Percentiles rank a stretch among this genome's conserved stretches.
Evolutionary conservation across 805 yeast genomes (phyloP).

Genomic region (Lachancea quebecensis): DNA sequence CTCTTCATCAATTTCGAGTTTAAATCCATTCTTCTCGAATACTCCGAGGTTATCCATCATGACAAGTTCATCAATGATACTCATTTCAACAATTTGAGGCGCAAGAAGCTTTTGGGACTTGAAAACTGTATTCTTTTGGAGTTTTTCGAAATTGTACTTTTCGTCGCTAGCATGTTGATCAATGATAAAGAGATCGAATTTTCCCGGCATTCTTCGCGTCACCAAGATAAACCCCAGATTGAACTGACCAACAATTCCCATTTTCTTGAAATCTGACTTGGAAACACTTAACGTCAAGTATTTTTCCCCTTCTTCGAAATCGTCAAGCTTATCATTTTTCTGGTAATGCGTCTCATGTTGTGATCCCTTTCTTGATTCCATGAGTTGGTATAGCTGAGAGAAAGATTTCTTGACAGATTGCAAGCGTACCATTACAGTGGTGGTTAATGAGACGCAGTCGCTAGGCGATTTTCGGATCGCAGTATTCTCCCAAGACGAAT

Average conservation of each 20-base stretch:
- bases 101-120: conserved; percentile 64
- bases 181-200: conserved; percentile 66
- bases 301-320: conserved; percentile 48
- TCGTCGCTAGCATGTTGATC: conserved; percentile 99
- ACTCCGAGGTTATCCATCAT: conserved; percentile 52
- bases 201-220: conserved; percentile 36
- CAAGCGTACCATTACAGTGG: conserved; percentile 11
- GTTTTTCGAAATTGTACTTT: conserved; percentile 77
- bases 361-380: not conserved
- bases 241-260: conserved; percentile 88
- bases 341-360: conserved; percentile 9
- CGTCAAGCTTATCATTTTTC: conserved; percentile 38
- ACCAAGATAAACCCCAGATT: conserved; percentile 92
- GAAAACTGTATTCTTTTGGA: conserved; percentile 50
- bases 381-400: not conserved
- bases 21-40: conserved; percentile 75
- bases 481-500: no score
- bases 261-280: conserved; percentile 63
- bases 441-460: not conserved
- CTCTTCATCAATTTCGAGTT: conserved; percentile 43
- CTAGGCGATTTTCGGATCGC: no score
- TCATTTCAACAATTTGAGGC: conserved; percentile 53
- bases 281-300: conserved; percentile 53
- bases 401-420: conserved; percentile 11
- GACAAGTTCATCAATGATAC: conserved; percentile 69